Base-by-base conservation (phyloP, 495 filamentous ascomycete genomes). In the Corynascus novoguineensis region DNA sequence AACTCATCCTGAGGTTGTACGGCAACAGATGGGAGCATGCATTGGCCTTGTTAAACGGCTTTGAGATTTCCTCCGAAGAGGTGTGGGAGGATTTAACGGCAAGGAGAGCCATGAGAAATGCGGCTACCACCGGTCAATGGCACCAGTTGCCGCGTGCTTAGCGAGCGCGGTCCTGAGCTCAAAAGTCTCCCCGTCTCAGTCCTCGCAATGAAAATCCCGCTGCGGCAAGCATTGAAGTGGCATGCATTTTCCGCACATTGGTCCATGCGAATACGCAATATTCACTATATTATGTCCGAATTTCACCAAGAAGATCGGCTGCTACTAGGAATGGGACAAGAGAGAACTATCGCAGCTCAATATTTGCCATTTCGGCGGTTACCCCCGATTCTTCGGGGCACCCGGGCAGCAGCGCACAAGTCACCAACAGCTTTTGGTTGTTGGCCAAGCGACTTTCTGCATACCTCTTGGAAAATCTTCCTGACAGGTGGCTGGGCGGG, bases 21-120 rank as follows among this genome's bases (percentile, higher is more conserved):
- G 78, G 79, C 27, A 71, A 76, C 42, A 68, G 77, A 5, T 82
- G 78, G 78, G 71, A 77, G 14, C 68, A 77, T 51, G 73, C 74
- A 7, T 59, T 72, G 27, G 60, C 72, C 10, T 65, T 81, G 0
- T 67, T 66, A 47, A 61, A 64, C 37, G 74, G 60, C 25, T 82
- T 81, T 50, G 75, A 81, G 37, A 60, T 60, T 44, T 65, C 67
- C 3, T 74, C 73, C 4, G 63, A 63, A 11, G 68, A 71, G 14
- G 60, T 76, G 4, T 44, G 69, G 21, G 65, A 71, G 7, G 57
- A 64, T 12, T 58, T 78, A 11, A 61, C 62, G 46, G 41, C 61
- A 38, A 64, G 73, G 29, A 62, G 27, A 17, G 29, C 40, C n/a
- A 49, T 60, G 61, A 62, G 61, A 41, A 53, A 60, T 2, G 22